Base-by-base conservation (phyloP, 768 basidiomycete genomes). In the Leccinum ochraceum region DNA sequence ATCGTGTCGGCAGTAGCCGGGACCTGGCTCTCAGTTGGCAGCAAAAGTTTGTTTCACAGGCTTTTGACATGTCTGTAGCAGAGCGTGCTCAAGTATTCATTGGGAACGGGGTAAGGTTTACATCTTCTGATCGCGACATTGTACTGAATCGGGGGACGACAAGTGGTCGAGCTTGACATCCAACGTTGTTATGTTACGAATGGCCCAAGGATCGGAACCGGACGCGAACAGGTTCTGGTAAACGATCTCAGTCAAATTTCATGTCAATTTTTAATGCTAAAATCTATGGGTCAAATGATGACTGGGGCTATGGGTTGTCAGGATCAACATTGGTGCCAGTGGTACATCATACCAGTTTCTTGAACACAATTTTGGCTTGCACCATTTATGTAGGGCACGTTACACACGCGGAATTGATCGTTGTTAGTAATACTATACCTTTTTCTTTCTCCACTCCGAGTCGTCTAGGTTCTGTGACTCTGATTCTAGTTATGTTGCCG, bases 51-150 rank as follows among this genome's bases (percentile, higher is more conserved):
- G 75, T 81, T 44, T 71, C 73, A 8, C 79, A 82, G 63, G 77
- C 76, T 48, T 57, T 84, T 56, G 83, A 85, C 64, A 85, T 85
- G 81, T 75, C 76, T 53, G 72, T 85, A 36, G 81, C 78, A 22
- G 70, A 77, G 57, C 70, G 74, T 52, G 81, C 83, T 11, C 78
- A 82, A 59, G 75, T 79, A 20, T 80, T 85, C 58, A 71, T 85
- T 37, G 84, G 83, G 1, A 84, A 85, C 54, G 84, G 84, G 65
- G 82, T 83, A 48, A 64, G 81, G 63, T 13, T 6, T 20, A 7
- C 36, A 5, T n/a, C 22, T 56, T 39, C 2, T 0, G 4, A 32
- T 8, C 11, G 10, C 11, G 6, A 49, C 32, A 30, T 11, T 8
- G 22, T 42, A 37, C 61, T 65, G 24, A 71, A 50, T 46, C 32